Evolutionary conservation across 768 basidiomycete species (phyloP), one percentile per base, ranked within the genome.

Genomic region (Xerocomus brunneocitrinus): DNA sequence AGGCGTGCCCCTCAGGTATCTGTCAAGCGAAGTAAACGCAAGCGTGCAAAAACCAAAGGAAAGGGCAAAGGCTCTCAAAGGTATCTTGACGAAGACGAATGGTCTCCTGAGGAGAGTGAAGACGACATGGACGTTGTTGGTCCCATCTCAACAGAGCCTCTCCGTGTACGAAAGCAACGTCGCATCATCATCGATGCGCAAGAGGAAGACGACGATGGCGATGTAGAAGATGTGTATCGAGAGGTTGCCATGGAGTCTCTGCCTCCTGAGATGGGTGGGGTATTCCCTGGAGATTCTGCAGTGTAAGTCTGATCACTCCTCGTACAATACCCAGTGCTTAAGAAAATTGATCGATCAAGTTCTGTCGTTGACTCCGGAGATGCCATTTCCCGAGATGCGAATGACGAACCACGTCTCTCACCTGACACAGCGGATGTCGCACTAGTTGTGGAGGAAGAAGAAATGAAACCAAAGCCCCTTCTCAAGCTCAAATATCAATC

Each of bases 381-480:
- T 27, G 44, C 44, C n/a, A 22, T 30, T 38, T 35, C 27, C 16
- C 38, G 27, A 5, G 56, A 49, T 39, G 2, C 46, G 25, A 49
- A 36, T 10, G 41, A 54, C 25, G 50, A 53, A 45, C 35, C 32
- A 24, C 31, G 27, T 10, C 14, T n/a, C 8, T 35, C 48, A 19
- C 36, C 54, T 8, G 45, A 52, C 32, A 14, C 8, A 3, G 34
- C 46, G 16, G 59, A 61, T 27, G 60, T 79, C 39, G 73, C 79
- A 32, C 67, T 79, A 14, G 78, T 79, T 47, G 59, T 72, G 27
- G 74, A 73, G n/a, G 80, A 83, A 45, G 84, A 85, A 48, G 85
- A 85, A 56, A 73, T 74, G 59, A 91, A 92, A 60, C 87, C 85
- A 12, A 88, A 91, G 62, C 84, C 87, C 6, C 58, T 77, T 30